phyloP scores from a whole-genome alignment of 1,284 basidiomycete genomes.

The Leccinum pseudoinsigne region DNA sequence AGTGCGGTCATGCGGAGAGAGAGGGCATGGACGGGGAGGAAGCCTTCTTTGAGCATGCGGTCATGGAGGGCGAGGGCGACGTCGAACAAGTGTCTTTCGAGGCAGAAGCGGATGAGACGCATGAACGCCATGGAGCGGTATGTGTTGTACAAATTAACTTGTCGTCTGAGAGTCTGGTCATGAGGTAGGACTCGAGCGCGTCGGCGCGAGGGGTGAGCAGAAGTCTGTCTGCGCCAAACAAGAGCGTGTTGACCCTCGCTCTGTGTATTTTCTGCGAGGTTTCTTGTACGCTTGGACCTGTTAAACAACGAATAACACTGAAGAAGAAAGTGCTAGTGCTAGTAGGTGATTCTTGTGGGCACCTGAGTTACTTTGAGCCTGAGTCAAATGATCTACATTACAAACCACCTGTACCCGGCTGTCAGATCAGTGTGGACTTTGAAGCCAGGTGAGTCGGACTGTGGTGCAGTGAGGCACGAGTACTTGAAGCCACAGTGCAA shows the following conservation, averaged over 20 bases:
- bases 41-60: slow-evolving; percentile 42
- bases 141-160: slow-evolving; percentile 26
- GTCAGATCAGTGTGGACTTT: too few species aligned
- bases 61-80: slow-evolving; percentile 42
- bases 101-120: slow-evolving; percentile 29
- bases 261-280: slow-evolving; percentile 12
- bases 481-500: too few species aligned
- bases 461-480: too few species aligned
- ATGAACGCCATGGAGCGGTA: slow-evolving; percentile 29
- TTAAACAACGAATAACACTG: too few species aligned
- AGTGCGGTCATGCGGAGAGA: slow-evolving; percentile 44
- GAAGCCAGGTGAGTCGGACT: too few species aligned
- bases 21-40: slow-evolving; percentile 38
- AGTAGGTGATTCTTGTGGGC: too few species aligned
- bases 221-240: slow-evolving; percentile 29
- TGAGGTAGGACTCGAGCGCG: slow-evolving; percentile 21
- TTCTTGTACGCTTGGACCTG: too few species aligned
- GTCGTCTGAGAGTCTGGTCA: slow-evolving; percentile 25
- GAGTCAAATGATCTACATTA: too few species aligned
- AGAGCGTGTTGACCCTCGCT: slow-evolving; percentile 28
- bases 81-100: slow-evolving; percentile 31
- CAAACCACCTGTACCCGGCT: too few species aligned
- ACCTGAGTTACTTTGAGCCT: too few species aligned
- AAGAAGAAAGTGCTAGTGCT: too few species aligned
- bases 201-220: slow-evolving; percentile 24